These are phyloP conservation scores for Epichloe amarillans DNA, from an alignment of 2,329 filamentous ascomycete species.

Conservation along the genomic window DNA sequence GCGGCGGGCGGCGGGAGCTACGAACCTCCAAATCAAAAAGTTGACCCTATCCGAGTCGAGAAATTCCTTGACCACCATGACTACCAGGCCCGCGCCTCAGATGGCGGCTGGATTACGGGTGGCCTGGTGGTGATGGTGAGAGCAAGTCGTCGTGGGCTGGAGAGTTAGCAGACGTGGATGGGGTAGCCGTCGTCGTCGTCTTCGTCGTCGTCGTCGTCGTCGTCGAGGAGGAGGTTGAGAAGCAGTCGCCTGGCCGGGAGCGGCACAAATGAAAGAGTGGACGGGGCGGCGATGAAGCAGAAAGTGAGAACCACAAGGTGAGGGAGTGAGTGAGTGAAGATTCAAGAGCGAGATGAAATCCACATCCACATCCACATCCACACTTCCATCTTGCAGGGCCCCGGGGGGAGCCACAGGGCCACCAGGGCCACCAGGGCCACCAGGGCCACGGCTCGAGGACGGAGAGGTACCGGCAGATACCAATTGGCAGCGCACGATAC, in stretches of 20 bases:
- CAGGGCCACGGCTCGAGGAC: background rate
- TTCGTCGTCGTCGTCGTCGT: conserved; percentile 5
- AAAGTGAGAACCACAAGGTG: conserved; percentile 8
- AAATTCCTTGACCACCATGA: conserved; percentile 44
- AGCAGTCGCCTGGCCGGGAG: background rate
- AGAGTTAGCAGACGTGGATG: background rate
- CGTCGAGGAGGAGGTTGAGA: background rate
- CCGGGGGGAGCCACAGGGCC: background rate
- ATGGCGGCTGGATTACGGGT: conserved; percentile 19
- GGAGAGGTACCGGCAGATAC: background rate
- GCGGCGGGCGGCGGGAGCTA: conserved; percentile 13
- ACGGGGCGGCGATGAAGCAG: conserved; percentile 1
- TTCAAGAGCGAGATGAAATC: conserved; percentile 15
- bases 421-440: background rate
- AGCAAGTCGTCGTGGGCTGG: background rate
- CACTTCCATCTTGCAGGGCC: conserved; percentile 3
- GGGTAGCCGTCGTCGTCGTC: background rate
- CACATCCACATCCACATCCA: conserved; percentile 10
- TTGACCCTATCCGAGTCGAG: conserved; percentile 56
- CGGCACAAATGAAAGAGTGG: background rate
- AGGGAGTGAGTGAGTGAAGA: conserved; percentile 13
- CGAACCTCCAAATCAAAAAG: conserved; percentile 59
- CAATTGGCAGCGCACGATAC: background rate
- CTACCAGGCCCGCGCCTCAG: conserved; percentile 17
- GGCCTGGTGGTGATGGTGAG: conserved; percentile 3